These are phyloP conservation scores for Hericium coralloides DNA, from an alignment of 768 basidiomycete genomes.

Conservation along the genomic window DNA sequence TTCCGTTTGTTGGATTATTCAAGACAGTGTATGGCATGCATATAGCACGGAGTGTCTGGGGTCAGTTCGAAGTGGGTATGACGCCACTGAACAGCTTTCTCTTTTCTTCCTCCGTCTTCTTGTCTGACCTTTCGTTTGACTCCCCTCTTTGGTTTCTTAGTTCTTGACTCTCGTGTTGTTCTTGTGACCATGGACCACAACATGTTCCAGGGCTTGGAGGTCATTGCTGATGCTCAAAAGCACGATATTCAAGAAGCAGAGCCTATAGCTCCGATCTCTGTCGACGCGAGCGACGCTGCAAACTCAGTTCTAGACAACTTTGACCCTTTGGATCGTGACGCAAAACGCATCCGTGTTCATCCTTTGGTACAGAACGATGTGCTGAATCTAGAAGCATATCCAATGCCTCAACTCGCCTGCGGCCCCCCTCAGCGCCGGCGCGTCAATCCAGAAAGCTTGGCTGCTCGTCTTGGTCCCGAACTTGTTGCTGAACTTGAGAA, in stretches of 20 bases:
- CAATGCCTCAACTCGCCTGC: conserved; percentile 4
- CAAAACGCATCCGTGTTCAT: neutral
- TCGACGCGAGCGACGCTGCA: too few species aligned
- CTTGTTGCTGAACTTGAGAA: conserved; percentile 66
- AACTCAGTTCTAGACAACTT: too few species aligned
- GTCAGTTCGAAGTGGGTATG: neutral
- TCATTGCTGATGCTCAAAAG: too few species aligned
- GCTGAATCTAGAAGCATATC: neutral
- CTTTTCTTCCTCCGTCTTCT: neutral
- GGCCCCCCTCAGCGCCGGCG: conserved; percentile 27
- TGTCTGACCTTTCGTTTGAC: neutral
- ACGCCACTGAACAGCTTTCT: neutral
- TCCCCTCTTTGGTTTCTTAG: neutral
- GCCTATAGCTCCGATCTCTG: too few species aligned
- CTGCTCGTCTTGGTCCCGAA: conserved; percentile 55
- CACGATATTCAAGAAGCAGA: too few species aligned
- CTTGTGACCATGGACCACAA: neutral
- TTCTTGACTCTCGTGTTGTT: neutral
- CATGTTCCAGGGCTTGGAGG: neutral
- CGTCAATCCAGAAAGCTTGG: conserved; percentile 64
- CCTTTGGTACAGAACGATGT: neutral
- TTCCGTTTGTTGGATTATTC: too few species aligned
- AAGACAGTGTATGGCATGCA: neutral
- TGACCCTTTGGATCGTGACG: neutral
- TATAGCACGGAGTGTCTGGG: neutral